Base-by-base conservation (phyloP, 331 rosid genomes). In the Cucumis variabilis region DNA sequence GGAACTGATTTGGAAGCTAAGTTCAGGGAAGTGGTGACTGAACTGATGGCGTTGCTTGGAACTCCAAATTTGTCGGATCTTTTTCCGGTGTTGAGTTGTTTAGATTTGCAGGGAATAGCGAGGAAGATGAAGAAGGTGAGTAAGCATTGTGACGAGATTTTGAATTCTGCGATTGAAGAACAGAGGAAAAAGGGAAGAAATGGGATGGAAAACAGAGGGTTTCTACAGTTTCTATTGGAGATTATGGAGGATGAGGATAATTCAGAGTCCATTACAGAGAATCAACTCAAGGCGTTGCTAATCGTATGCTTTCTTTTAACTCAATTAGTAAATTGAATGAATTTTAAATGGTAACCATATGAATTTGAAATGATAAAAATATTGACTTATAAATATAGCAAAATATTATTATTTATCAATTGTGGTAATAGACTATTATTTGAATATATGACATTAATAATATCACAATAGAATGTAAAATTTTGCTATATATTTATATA, bases 31-130 rank as follows among this genome's bases (percentile, higher is more conserved):
- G 13, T 86, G n/a, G 58, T 86, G 62, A 13, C 28, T 4, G 90
- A 91, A 20, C 17, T 70, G 0, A 46, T 84, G 85, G 89, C 23
- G 83, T 33, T 90, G 68, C 0, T 91, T 4, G 91, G 70, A 46
- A 87, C 67, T 28, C 88, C 88, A 16, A 87, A 92, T 53, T 20
- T 90, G 41, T 92, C 90, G 0, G 92, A 90, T 83, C 37, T 89
- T 65, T 92, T 58, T 65, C 91, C 90, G 0, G 9, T 1, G 11
- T 87, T 89, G 28, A 87, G 90, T 0, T 5, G 73, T 80, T 87
- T 92, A 21, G 93, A 92, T 87, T 33, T 87, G 16, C 90, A 92
- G 62, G 92, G 93, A 63, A 83, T 91, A 8, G 82, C 68, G 86
- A 87, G 70, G 41, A 84, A 68, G 67, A 37, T 89, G 28, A 87